Evolutionary conservation across 371 early-diverging fungal species (phyloP).

Genomic region (Mortierella sp.): DNA sequence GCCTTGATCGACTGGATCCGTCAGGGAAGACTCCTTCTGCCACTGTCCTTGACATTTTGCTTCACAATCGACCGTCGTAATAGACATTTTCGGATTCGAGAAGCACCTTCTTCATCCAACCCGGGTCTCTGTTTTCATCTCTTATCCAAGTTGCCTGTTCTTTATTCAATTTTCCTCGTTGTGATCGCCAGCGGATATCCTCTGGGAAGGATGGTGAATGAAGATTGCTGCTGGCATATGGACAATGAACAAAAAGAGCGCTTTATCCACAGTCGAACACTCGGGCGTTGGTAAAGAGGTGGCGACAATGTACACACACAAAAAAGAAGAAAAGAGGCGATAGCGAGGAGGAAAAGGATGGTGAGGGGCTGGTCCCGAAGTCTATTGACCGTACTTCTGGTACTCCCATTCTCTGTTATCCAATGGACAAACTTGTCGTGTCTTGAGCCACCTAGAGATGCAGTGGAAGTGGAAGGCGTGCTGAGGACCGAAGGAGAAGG

Average conservation of each 20-base stretch:
- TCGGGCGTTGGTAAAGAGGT: not conserved
- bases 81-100: too few species aligned
- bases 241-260: not conserved
- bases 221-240: too few species aligned
- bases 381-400: constrained; percentile 83
- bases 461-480: constrained; percentile 99
- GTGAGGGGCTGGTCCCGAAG: not conserved
- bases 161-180: constrained; percentile 3
- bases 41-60: constrained; percentile 28
- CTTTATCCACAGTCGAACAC: not conserved
- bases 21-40: constrained; percentile 28
- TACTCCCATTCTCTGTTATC: constrained; percentile 99
- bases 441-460: constrained; percentile 99
- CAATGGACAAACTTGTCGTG: constrained; percentile 98
- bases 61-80: constrained; percentile 6
- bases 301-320: not conserved
- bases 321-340: not conserved
- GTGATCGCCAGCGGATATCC: not conserved
- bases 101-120: not conserved
- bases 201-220: not conserved
- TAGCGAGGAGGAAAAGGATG: not conserved
- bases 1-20: constrained; percentile 29
- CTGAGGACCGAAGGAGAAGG: constrained; percentile 42
- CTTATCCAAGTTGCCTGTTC: too few species aligned
- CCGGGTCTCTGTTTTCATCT: not conserved